phyloP scores from a whole-genome alignment of 306 rosid species.

The Ceratonia siliqua region DNA sequence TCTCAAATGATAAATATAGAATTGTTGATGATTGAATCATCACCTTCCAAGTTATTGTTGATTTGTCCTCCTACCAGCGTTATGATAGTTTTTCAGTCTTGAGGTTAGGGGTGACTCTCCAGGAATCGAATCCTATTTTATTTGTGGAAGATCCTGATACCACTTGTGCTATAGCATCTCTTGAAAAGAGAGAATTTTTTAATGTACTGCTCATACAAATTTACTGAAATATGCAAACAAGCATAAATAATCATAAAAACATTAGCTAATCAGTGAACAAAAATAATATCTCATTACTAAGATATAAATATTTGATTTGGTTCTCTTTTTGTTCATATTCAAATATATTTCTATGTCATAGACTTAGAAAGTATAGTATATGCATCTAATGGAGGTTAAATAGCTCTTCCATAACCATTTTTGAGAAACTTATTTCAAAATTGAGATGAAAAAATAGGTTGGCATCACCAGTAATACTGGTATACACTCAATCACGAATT shows the following conservation, averaged over 20 bases:
- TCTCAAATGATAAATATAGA: no score
- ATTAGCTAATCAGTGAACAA: not conserved
- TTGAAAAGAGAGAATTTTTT: conserved; percentile 54
- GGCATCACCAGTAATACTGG: not conserved
- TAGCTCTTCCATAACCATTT: not conserved
- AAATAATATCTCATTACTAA: not conserved
- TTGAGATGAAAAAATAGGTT: not conserved
- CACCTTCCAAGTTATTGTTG: no score
- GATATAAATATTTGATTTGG: not conserved
- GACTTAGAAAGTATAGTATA: not conserved
- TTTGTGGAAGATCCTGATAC: no score
- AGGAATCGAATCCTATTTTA: no score
- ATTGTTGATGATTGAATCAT: no score
- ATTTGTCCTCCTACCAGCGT: no score
- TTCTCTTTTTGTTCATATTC: no score
- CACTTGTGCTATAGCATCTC: conserved; percentile 68
- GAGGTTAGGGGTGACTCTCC: conserved; percentile 26
- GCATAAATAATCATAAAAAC: not conserved
- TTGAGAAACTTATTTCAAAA: not conserved
- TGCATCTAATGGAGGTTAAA: not conserved
- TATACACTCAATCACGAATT: not conserved
- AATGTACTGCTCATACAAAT: conserved; percentile 54
- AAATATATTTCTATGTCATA: not conserved
- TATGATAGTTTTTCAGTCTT: no score
- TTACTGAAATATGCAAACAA: conserved; percentile 53